A percentile compares a stretch with the other conserved stretches of the same genome.
These are phyloP conservation scores for Russula virescens DNA, from an alignment of 768 basidiomycete species.

Conservation along the genomic window DNA sequence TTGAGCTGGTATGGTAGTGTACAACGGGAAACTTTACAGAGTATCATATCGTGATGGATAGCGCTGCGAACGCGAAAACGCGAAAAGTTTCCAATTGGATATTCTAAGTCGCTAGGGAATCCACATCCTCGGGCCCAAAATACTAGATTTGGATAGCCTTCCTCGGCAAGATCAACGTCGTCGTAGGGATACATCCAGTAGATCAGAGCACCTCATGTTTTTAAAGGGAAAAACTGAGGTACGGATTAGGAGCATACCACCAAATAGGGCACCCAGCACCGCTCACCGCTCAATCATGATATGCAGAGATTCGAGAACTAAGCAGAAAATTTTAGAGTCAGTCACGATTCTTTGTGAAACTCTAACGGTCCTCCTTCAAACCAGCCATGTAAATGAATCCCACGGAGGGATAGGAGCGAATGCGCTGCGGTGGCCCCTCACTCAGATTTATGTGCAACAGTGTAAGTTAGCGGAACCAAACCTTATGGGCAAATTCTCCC, in stretches of 20 bases:
- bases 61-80: not conserved
- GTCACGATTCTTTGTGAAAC: not conserved
- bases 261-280: not conserved
- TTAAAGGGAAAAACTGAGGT: not conserved
- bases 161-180: constrained; percentile 15
- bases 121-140: constrained; percentile 6
- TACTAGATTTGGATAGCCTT: constrained; percentile 14
- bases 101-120: not conserved
- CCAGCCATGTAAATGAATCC: not conserved
- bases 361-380: not conserved
- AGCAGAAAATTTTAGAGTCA: not conserved
- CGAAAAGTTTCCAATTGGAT: not conserved
- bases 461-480: constrained; percentile 33
- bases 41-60: too few species aligned
- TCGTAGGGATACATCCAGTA: not conserved
- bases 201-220: not conserved
- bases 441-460: constrained; percentile 25
- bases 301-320: not conserved
- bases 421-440: constrained; percentile 24
- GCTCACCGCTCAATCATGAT: too few species aligned
- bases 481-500: constrained; percentile 27
- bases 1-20: not conserved
- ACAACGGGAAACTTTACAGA: too few species aligned
- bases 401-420: not conserved
- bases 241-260: not conserved